Evolutionary conservation across 192 early-diverging fungal species (phyloP), one percentile per base, ranked within the genome.

Genomic region (Coemansia sp.): DNA sequence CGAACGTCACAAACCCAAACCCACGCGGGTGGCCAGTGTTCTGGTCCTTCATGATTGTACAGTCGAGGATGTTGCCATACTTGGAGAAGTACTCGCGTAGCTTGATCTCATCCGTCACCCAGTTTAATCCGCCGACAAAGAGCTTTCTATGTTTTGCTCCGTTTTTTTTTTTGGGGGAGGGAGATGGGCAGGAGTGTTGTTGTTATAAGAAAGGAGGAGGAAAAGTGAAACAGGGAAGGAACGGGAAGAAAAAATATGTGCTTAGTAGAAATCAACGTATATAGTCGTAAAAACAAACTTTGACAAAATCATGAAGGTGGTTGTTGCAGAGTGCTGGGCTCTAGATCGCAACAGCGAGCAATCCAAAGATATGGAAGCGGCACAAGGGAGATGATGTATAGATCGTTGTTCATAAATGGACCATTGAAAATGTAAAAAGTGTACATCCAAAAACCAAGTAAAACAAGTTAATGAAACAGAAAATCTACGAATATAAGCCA

Each of bases 1-100:
- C 91, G 81, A 95, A 97, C 0, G 92, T 94, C 52, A 97, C 90
- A 83, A 97, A 97, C 11, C 95, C 95, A 83, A 96, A 97, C 8
- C 95, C 94, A 43, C 95, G 91, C 19, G 92, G 89, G 52, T 91
- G 86, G n/a, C 92, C 91, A 2, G 92, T 91, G 59, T 85, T 84
- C n/a, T 87, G 85, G 74, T 95, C 93, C 20, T 85, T 85, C 92
- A 95, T 93, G 40, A 97, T 72, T 7, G 89, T 89, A 53, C 89
- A 90, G 69, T 97, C 94, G 25, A 90, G 74, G 43, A 97, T 89
- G 52, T 76, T 85, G 1, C 95, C 95, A 73, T 93, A 97, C 62
- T 88, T 86, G 43, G 79, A 77, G 79, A 97, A 97, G 74, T 92
- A 96, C 46, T 91, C 85, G 34, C 85, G 84, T 67, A 97, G 90